Evolutionary conservation across 768 basidiomycete genomes (phyloP).

Genomic region (Pleurotus giganteus): DNA sequence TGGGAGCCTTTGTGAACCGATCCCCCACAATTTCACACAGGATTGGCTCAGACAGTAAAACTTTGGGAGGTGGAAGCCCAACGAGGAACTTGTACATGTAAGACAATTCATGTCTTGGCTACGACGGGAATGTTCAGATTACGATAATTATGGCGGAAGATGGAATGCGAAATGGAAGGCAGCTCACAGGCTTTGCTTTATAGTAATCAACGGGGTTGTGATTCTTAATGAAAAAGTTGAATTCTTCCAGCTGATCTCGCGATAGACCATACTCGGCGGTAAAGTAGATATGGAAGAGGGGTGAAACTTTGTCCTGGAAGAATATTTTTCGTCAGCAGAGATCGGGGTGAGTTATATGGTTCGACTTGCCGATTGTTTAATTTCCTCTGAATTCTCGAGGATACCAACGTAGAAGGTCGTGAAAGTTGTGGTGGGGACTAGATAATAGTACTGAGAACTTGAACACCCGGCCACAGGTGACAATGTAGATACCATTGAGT

Average conservation of each 20-base stretch:
- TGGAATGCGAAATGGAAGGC: background rate
- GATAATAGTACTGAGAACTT: constrained; percentile 7
- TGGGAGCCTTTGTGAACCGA: constrained; percentile 72
- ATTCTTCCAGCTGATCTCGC: constrained; percentile 64
- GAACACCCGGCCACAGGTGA: background rate
- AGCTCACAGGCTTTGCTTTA: constrained; percentile 15
- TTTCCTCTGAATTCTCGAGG: constrained; percentile 46
- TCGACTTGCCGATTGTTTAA: constrained; percentile 36
- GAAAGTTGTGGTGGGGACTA: constrained; percentile 68
- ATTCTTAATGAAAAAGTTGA: constrained; percentile 64
- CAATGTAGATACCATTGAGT: constrained; percentile 48
- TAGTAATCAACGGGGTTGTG: constrained; percentile 35
- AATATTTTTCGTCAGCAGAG: background rate
- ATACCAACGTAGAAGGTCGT: constrained; percentile 84
- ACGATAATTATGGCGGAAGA: constrained; percentile 2
- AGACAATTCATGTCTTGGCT: constrained; percentile 28
- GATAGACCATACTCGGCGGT: constrained; percentile 72
- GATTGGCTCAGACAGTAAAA: constrained; percentile 60
- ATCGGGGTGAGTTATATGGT: background rate
- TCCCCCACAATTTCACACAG: constrained; percentile 78
- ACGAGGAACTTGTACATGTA: constrained; percentile 54
- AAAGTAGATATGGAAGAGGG: constrained; percentile 74
- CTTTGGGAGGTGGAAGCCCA: constrained; percentile 48
- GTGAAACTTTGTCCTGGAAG: constrained; percentile 39
- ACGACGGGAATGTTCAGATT: constrained; percentile 17